These are phyloP conservation scores for Neonectria neomacrospora DNA, from an alignment of 2,329 filamentous ascomycete species.

Conservation along the genomic window DNA sequence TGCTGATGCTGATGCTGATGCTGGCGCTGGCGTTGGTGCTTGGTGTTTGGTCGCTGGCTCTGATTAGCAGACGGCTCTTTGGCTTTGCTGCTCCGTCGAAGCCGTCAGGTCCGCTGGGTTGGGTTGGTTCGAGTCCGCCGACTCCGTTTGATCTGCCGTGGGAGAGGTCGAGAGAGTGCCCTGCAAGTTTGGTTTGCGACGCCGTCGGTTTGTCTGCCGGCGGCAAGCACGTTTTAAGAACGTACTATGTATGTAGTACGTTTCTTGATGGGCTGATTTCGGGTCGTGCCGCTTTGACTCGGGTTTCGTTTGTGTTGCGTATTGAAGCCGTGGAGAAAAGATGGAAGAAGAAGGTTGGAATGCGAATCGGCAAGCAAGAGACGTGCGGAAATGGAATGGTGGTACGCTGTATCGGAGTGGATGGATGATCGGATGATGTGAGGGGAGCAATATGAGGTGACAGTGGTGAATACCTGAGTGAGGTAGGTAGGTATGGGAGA, in stretches of 20 bases:
- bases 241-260: not conserved
- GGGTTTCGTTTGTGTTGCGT: constrained; percentile 9
- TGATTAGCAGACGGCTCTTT: constrained; percentile 3
- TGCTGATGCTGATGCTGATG: no score
- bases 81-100: not conserved
- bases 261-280: constrained; percentile 18
- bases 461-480: not conserved
- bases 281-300: not conserved
- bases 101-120: not conserved
- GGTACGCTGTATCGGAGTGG: not conserved
- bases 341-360: not conserved
- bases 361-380: not conserved
- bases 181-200: constrained; percentile 11
- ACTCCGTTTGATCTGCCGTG: constrained; percentile 18
- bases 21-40: constrained; percentile 1
- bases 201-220: constrained; percentile 1
- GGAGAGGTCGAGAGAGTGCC: constrained; percentile 6
- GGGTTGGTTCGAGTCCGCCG: not conserved
- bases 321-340: not conserved
- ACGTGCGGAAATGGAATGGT: not conserved
- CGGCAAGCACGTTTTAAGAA: not conserved
- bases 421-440: not conserved
- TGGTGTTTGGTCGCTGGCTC: not conserved
- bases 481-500: not conserved
- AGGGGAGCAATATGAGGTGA: not conserved